phyloP scores from a whole-genome alignment of 1,139 yeast species.

The Saccharomycopsis hybrid region DNA sequence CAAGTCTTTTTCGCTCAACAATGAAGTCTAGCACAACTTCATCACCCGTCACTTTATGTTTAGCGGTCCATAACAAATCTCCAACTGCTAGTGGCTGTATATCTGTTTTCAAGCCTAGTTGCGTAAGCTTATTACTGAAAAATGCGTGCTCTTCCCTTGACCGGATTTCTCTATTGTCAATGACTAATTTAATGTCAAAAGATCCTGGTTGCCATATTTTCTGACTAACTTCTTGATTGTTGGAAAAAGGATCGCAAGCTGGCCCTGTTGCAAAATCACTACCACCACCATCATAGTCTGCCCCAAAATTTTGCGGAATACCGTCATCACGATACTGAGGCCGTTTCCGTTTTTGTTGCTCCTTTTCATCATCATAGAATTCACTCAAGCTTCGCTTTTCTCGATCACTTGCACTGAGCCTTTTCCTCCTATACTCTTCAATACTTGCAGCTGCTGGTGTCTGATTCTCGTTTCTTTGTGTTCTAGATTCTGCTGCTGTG shows the following conservation, averaged over 20 bases:
- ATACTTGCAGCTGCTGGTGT: background rate
- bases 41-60: conserved; percentile 46
- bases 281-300: background rate
- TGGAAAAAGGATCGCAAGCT: background rate
- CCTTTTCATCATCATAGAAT: background rate
- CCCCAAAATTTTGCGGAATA: background rate
- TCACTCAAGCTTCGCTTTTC: background rate
- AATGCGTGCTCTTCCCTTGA: conserved; percentile 58
- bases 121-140: conserved; percentile 48
- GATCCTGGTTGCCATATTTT: conserved; percentile 43
- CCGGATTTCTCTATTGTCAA: conserved; percentile 78
- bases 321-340: background rate
- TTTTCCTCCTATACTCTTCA: too few species aligned
- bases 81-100: conserved; percentile 68
- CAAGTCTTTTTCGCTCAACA: conserved; percentile 82
- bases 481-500: too few species aligned
- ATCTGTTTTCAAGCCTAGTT: conserved; percentile 46
- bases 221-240: conserved; percentile 1
- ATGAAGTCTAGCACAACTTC: conserved; percentile 73
- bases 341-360: background rate
- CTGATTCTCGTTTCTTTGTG: too few species aligned
- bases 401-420: background rate
- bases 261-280: background rate
- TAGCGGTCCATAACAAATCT: conserved; percentile 87
- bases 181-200: conserved; percentile 53